phyloP scores from a whole-genome alignment of 202 grass and related monocot genomes.

The Schoenoplectus tabernaemontani region DNA sequence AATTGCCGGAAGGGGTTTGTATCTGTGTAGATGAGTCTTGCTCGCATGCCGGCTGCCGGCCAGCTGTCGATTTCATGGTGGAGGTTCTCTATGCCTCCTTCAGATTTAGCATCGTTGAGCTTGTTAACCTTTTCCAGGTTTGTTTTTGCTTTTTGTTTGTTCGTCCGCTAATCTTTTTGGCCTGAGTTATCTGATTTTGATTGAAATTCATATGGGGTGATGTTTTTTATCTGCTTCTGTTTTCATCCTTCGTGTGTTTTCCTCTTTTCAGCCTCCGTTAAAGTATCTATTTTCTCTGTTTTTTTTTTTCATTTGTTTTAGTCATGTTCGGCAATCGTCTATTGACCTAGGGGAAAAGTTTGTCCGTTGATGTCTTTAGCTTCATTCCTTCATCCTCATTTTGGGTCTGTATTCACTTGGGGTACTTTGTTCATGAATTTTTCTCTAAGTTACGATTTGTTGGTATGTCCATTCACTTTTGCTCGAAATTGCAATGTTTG shows the following conservation, averaged over 20 bases:
- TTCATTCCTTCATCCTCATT: no score
- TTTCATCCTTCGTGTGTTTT: not conserved
- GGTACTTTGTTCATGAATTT: no score
- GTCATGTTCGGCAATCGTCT: no score
- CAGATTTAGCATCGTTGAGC: conserved; percentile 76
- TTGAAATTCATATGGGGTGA: not conserved
- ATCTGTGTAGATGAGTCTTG: conserved; percentile 70
- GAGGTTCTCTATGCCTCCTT: conserved; percentile 79
- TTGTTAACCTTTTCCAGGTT: conserved; percentile 93
- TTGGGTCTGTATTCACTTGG: no score
- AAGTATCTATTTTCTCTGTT: not conserved
- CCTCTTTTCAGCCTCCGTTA: not conserved
- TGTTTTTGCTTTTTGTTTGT: not conserved
- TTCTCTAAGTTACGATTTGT: no score
- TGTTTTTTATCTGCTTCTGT: not conserved
- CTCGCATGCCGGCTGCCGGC: conserved; percentile 57
- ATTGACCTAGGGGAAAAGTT: no score
- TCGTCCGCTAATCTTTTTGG: not conserved
- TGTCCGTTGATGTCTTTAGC: no score
- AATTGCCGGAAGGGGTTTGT: conserved; percentile 55
- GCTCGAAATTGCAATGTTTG: not conserved
- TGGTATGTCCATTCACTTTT: not conserved
- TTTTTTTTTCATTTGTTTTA: not conserved
- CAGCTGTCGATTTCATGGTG: conserved; percentile 59
- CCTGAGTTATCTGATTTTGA: not conserved